A percentile compares a stretch with the other conserved stretches of the same genome.
Evolutionary conservation across 352 stramenopile species (phyloP).

Genomic region (Phytopythium vexans): DNA sequence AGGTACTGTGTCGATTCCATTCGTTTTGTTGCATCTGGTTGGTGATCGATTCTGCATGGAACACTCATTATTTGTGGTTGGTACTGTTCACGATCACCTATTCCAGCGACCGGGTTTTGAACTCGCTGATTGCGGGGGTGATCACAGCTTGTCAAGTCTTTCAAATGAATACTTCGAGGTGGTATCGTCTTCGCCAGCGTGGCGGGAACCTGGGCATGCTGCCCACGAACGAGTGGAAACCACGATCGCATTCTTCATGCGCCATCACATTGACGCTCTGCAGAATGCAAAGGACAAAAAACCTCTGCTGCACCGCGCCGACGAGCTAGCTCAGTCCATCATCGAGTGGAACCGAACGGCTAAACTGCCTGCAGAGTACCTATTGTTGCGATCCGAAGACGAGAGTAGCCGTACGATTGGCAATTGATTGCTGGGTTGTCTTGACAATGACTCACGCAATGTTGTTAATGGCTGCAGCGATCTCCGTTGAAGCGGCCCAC

Average conservation of each 20-base stretch:
- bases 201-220: slow-evolving; percentile 11
- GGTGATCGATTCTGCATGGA: not conserved
- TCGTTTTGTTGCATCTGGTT: not conserved
- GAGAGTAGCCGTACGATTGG: slow-evolving; percentile 48
- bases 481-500: slow-evolving; percentile 21
- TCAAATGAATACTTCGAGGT: slow-evolving; percentile 48
- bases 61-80: slow-evolving; percentile 5
- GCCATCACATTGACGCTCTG: slow-evolving; percentile 52
- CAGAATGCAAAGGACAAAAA: slow-evolving; percentile 46
- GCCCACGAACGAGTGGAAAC: slow-evolving; percentile 35
- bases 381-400: slow-evolving; percentile 76
- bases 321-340: slow-evolving; percentile 42
- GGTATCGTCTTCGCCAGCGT: slow-evolving; percentile 16
- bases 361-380: slow-evolving; percentile 59
- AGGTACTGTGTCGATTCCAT: slow-evolving; percentile 33
- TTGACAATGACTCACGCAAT: not conserved
- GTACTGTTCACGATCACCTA: not conserved
- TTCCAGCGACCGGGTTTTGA: slow-evolving; percentile 47
- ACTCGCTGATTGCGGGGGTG: slow-evolving; percentile 39
- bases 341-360: slow-evolving; percentile 54
- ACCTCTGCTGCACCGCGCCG: slow-evolving; percentile 35
- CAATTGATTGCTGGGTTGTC: slow-evolving; percentile 2
- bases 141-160: slow-evolving; percentile 31
- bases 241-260: slow-evolving; percentile 66
- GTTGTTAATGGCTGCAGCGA: slow-evolving; percentile 19